Base-by-base conservation (phyloP, 331 rosid genomes). In the Malus hybrid region DNA sequence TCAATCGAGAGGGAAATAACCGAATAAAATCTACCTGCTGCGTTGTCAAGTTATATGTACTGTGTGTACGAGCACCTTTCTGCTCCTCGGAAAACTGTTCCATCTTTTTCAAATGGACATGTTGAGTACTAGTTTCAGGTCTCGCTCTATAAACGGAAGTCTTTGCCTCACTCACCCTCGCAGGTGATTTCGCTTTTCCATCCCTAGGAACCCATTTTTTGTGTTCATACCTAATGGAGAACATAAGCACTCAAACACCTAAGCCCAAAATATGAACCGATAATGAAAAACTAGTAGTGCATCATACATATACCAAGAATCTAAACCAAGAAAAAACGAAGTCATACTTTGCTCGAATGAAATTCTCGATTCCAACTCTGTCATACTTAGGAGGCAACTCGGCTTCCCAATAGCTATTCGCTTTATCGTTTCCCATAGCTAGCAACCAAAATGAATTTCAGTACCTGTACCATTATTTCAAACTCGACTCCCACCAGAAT, bases 371-470 rank as follows among this genome's bases (percentile, higher is more conserved):
- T 76, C 74, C 69, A 56, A 76, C 69, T 57, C 69, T 76, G 50
- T 76, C 80, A 39, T 67, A 68, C 4, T 76, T 68, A 16, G 74
- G 74, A 39, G 80, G 74, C 60, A 76, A 28, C 67, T 76, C 74
- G 42, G 80, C 80, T 76, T 76, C 80, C 80, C 80, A 76, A 63
- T 39, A 76, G 42, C 61, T 28, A 52, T 76, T 76, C 5, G 80
- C 68, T 39, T 67, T 67, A 46, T 56, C 34, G 7, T 76, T 76
- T 11, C 80, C 80, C 74, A 76, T 28, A 29, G 61, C 80, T 76
- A 68, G 60, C 22, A 59, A 36, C 46, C 73, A 76, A 39, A 55
- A 56, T 18, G 31, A 75, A 32, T 65, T 60, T 72, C 59, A 72
- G 76, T 39, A 52, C n/a, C 5, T 28, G 12, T 20, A 22, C 5